phyloP scores from a whole-genome alignment of 352 stramenopile genomes.

The Bremia lactucae region DNA sequence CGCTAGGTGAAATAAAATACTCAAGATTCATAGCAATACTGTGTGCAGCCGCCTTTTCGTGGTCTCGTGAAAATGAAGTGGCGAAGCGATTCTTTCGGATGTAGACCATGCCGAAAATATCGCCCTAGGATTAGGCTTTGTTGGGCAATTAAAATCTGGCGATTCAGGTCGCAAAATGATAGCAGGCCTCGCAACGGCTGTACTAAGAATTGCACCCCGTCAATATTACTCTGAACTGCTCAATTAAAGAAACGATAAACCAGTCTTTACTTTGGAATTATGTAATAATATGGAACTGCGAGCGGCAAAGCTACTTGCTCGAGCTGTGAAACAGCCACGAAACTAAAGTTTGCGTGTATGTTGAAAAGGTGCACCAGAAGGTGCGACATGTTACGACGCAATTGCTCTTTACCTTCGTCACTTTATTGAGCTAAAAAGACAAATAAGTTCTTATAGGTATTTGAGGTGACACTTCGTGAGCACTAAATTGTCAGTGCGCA shows the following conservation, averaged over 20 bases:
- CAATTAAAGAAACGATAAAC: constrained; percentile 12
- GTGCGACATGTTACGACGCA: background rate
- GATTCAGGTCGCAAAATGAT: constrained; percentile 5
- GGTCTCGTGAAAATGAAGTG: constrained; percentile 12
- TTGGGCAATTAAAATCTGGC: constrained; percentile 22
- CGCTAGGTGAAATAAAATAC: constrained; percentile 3
- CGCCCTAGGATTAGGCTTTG: constrained; percentile 22
- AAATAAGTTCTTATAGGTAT: too few relatives aligned
- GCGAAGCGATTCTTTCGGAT: constrained; percentile 16
- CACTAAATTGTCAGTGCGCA: background rate
- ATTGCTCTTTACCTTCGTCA: too few relatives aligned
- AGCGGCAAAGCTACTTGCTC: too few relatives aligned
- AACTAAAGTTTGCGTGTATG: constrained; percentile 12
- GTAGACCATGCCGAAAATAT: constrained; percentile 28
- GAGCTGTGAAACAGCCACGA: constrained; percentile 16
- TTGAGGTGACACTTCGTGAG: too few relatives aligned
- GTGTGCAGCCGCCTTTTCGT: constrained; percentile 18
- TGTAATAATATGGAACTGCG: too few relatives aligned
- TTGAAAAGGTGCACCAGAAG: constrained; percentile 5
- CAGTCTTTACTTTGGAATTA: too few relatives aligned
- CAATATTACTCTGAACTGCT: constrained; percentile 20
- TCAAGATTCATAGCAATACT: constrained; percentile 16
- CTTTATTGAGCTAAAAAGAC: too few relatives aligned
- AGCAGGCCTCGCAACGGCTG: constrained; percentile 13
- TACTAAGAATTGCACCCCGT: constrained; percentile 7